phyloP scores from a whole-genome alignment of 2,329 filamentous ascomycete species.

The Aureobasidium sp. region DNA sequence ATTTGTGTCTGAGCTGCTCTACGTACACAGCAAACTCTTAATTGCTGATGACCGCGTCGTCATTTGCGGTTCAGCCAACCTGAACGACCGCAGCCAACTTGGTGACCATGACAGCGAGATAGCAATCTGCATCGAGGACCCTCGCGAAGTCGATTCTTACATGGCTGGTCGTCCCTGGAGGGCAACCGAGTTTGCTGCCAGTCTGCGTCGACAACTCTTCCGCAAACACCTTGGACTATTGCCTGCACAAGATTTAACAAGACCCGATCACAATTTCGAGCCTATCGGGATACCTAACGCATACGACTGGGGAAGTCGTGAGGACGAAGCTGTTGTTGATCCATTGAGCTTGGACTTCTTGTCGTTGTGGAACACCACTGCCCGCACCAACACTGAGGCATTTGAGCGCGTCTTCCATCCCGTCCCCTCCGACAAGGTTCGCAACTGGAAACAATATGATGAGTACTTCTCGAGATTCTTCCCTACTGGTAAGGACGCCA shows the following conservation, averaged over 20 bases:
- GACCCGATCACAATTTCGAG: constrained; percentile 49
- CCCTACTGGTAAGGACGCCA: constrained; percentile 38
- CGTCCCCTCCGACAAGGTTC: constrained; percentile 61
- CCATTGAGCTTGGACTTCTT: constrained; percentile 63
- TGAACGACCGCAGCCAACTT: constrained; percentile 69
- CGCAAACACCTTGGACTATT: constrained; percentile 85
- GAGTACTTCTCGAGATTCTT: constrained; percentile 64
- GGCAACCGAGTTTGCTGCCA: constrained; percentile 69
- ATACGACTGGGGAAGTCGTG: constrained; percentile 42
- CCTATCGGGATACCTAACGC: constrained; percentile 50
- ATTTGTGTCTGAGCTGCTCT: constrained; percentile 57
- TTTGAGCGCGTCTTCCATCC: constrained; percentile 77
- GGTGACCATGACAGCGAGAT: constrained; percentile 83
- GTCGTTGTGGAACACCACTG: constrained; percentile 64
- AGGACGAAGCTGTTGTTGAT: constrained; percentile 58
- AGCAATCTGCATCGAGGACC: constrained; percentile 80
- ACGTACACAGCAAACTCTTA: constrained; percentile 62
- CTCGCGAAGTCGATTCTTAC: constrained; percentile 57
- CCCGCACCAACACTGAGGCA: constrained; percentile 69
- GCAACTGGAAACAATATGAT: constrained; percentile 67
- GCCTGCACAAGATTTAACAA: constrained; percentile 62
- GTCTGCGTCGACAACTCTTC: constrained; percentile 77
- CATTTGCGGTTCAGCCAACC: constrained; percentile 70
- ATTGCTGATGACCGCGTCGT: constrained; percentile 77
- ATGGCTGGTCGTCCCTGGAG: constrained; percentile 69